phyloP scores from a whole-genome alignment of 805 yeast genomes.

The Ogataea neopini region DNA sequence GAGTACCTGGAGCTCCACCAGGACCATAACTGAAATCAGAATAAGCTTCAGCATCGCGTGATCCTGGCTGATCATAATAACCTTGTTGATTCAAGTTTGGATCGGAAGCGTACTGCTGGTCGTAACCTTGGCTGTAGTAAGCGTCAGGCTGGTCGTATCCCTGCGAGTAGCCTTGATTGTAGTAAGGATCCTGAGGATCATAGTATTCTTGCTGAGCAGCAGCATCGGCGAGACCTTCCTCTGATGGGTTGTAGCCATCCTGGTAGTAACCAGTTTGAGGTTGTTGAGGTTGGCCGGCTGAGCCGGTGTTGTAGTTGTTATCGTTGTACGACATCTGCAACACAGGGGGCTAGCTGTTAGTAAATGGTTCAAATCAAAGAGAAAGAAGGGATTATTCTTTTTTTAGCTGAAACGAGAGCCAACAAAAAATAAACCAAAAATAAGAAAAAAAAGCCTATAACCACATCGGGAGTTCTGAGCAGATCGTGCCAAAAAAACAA shows the following conservation, averaged over 20 bases:
- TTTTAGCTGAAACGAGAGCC: constrained; percentile 14
- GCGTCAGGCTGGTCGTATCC: constrained; percentile 31
- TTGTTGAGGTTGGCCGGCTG: constrained; percentile 35
- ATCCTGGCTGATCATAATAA: constrained; percentile 54
- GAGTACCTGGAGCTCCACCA: constrained; percentile 64
- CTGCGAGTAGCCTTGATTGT: constrained; percentile 37
- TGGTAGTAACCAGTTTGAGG: constrained; percentile 30
- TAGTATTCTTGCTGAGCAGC: constrained; percentile 32
- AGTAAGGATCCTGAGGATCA: constrained; percentile 33
- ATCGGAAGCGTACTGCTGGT: constrained; percentile 45
- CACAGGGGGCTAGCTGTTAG: constrained; percentile 1
- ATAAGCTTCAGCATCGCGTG: constrained; percentile 56
- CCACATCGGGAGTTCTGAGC: not conserved
- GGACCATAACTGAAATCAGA: constrained; percentile 62
- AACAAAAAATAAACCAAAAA: not conserved
- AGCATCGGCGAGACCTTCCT: constrained; percentile 25
- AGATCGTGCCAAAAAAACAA: constrained; percentile 4
- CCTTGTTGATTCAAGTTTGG: constrained; percentile 42
- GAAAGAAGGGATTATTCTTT: not conserved
- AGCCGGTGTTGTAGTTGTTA: constrained; percentile 40
- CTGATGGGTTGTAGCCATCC: constrained; percentile 29
- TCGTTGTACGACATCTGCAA: constrained; percentile 61
- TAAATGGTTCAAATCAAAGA: constrained; percentile 4
- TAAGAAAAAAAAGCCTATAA: not conserved
- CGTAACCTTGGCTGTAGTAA: constrained; percentile 48